Evolutionary conservation across 495 filamentous ascomycete species (phyloP).

Genomic region (Cercophora newfieldiana): DNA sequence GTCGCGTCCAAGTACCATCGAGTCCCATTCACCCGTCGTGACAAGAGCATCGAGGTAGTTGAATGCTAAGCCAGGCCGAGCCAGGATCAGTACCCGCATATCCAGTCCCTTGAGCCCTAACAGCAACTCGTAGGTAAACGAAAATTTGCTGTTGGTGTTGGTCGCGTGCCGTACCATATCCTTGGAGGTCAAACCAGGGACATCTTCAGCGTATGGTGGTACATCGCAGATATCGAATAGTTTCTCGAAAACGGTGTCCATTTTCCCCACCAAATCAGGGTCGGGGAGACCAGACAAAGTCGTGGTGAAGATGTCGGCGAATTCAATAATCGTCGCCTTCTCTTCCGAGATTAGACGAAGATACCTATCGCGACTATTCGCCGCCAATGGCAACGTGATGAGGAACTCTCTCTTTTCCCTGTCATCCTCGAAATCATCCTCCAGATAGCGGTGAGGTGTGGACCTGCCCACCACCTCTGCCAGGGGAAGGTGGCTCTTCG

Average conservation of each 20-base stretch:
- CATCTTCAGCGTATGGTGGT: conserved; percentile 38
- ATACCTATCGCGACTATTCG: conserved; percentile 39
- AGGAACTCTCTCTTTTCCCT: conserved; percentile 28
- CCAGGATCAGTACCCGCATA: conserved; percentile 43
- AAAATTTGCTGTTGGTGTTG: conserved; percentile 47
- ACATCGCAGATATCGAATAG: conserved; percentile 46
- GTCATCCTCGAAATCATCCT: conserved; percentile 1
- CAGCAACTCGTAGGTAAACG: conserved; percentile 47
- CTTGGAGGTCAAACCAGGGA: conserved; percentile 29
- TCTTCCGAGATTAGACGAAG: conserved; percentile 40
- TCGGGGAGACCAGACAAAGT: conserved; percentile 28
- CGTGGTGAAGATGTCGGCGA: conserved; percentile 30
- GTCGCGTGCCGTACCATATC: conserved; percentile 41
- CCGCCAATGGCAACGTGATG: conserved; percentile 45
- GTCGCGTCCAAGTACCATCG: conserved; percentile 22
- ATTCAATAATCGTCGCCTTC: conserved; percentile 36
- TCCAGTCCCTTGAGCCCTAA: conserved; percentile 31
- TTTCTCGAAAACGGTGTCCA: conserved; percentile 40
- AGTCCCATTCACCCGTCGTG: conserved; percentile 27
- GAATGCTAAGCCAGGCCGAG: conserved; percentile 36
- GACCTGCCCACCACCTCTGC: neutral
- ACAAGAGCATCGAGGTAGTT: conserved; percentile 43
- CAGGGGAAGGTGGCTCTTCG: conserved; percentile 15
- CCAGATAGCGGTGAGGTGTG: neutral
- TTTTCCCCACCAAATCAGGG: conserved; percentile 27